phyloP scores from a whole-genome alignment of 176 grass and related monocot species.

The Tillandsia leiboldiana region DNA sequence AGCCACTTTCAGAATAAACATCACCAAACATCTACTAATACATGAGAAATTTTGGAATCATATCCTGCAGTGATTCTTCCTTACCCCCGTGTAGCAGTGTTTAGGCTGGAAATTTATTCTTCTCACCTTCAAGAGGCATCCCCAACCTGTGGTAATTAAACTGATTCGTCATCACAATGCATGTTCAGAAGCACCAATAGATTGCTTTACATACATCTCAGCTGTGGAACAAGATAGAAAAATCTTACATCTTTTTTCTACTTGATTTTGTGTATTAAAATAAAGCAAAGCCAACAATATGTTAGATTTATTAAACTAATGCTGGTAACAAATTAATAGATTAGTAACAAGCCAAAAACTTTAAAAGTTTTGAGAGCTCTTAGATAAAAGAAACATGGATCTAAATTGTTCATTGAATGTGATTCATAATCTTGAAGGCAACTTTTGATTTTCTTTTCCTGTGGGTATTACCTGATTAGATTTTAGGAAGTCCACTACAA shows the following conservation, averaged over 20 bases:
- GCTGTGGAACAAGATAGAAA: neutral
- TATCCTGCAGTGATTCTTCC: no score
- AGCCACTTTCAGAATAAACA: no score
- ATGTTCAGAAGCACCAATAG: neutral
- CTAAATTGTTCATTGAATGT: neutral
- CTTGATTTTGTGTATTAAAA: neutral
- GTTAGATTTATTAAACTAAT: neutral
- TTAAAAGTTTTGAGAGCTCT: neutral
- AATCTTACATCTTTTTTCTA: neutral
- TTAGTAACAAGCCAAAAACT: neutral
- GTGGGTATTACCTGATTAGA: constrained; percentile 5
- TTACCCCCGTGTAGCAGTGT: no score
- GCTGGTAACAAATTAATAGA: neutral
- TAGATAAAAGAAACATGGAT: neutral
- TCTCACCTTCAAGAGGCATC: constrained; percentile 1
- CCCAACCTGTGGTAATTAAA: constrained; percentile 4
- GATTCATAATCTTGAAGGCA: constrained; percentile 42
- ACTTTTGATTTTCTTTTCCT: neutral
- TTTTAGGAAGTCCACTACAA: constrained; percentile 49
- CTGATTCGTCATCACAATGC: neutral
- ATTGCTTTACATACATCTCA: neutral
- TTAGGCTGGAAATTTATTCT: neutral
- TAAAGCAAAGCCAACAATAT: neutral
- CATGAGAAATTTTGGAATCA: no score
- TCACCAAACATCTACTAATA: no score